Conservation (phyloP, 495 filamentous ascomycete species). For the Neurospora sp. region DNA sequence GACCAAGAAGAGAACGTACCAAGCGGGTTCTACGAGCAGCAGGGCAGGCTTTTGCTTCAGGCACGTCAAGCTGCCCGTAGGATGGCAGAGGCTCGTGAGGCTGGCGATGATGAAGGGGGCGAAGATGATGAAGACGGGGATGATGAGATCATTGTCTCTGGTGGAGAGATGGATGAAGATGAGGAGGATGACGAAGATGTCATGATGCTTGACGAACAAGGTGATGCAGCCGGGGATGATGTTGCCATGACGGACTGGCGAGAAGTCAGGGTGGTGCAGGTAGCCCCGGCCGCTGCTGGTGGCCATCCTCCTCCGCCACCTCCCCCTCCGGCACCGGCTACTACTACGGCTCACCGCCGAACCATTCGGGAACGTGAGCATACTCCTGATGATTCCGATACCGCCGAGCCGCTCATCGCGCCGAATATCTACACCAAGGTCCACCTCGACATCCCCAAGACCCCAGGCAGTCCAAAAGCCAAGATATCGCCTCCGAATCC, state of each 20-base stretch:
- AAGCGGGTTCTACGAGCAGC: conserved; percentile 20
- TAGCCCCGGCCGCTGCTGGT: conserved; percentile 59
- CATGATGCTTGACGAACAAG: conserved; percentile 24
- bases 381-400: conserved; percentile 51
- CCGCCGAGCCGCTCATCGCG: conserved; percentile 46
- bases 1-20: conserved; percentile 24
- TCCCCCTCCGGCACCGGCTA: conserved; percentile 41
- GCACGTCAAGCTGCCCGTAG: conserved; percentile 39
- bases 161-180: conserved; percentile 35
- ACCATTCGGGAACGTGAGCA: conserved; percentile 39
- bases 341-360: conserved; percentile 26
- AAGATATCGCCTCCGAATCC: conserved; percentile 33
- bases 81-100: conserved; percentile 40
- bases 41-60: conserved; percentile 21
- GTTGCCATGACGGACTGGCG: conserved; percentile 46
- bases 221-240: conserved; percentile 44
- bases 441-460: conserved; percentile 48
- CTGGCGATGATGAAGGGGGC: conserved; percentile 67
- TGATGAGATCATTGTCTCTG: conserved; percentile 23
- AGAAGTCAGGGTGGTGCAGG: conserved; percentile 37
- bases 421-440: conserved; percentile 43
- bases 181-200: conserved; percentile 45
- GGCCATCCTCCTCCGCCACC: conserved; percentile 57
- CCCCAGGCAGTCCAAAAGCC: conserved; percentile 32
- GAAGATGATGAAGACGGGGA: conserved; percentile 42